Base-by-base conservation (phyloP, 179 eudicot species). In the Amaranthus tricolor region DNA sequence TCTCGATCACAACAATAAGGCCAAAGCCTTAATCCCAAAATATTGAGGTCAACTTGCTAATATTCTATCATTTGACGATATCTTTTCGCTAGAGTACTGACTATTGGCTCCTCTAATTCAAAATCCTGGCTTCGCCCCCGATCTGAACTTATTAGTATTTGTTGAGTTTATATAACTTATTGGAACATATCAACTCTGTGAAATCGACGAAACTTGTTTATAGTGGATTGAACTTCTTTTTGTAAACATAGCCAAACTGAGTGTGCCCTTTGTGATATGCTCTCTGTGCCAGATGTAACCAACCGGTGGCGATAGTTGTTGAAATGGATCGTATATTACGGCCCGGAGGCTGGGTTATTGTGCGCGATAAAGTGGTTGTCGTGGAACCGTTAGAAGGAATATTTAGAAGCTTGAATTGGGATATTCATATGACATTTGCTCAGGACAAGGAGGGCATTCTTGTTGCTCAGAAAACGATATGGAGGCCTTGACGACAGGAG, bases 241-340 rank as follows among this genome's bases (percentile, higher is more conserved):
- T 31, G 40, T 31, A 31, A 31, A 31, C 40, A 31, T 31, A 31
- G 40, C 62, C 59, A 61, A n/a, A 73, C 14, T 55, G 5, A 43
- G 59, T 43, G 57, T 14, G 14, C 45, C 45, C 56, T 53, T 17
- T 65, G 45, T 62, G 44, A 15, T 55, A 54, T 48, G 62, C 52
- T 79, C 2, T 54, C 20, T 54, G 70, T 75, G 84, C 82, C 86
- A 95, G 99, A 83, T 95, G 99, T 78, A 88, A 86, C 84, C 89
- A 89, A 50, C 91, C 99, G 1, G 83, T 83, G 52, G 93, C 80
- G 66, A 88, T 93, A 74, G 88, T 93, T 16, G 91, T 91, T 58
- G 99, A 96, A 88, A 93, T 96, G 98, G 98, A 96, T 71, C 88
- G 98, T 3, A 55, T 93, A 62, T 62, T 87, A 71, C 82, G 98